A percentile compares a stretch with the other conserved stretches of the same genome.
Evolutionary conservation across 1,284 basidiomycete genomes (phyloP).

Genomic region (Ceratobasidium sp.): DNA sequence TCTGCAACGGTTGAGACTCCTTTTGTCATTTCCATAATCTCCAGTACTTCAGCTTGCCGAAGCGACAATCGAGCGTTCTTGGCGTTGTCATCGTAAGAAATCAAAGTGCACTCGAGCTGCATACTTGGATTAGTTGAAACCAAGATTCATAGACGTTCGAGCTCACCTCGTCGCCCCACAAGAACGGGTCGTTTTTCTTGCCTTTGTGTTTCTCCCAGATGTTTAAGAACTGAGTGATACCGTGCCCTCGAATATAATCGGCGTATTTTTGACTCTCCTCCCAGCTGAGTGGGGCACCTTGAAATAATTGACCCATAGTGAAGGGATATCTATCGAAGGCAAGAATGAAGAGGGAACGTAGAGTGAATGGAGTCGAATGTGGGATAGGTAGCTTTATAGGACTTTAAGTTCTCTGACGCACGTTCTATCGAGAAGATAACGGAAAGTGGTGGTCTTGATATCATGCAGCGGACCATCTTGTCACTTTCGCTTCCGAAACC

Average conservation of each 20-base stretch:
- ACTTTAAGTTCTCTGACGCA: no score
- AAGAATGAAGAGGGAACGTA: no score
- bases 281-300: slow-evolving; percentile 96
- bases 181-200: slow-evolving; percentile 86
- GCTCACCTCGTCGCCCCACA: slow-evolving; percentile 99
- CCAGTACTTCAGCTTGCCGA: slow-evolving; percentile 92
- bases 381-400: no score
- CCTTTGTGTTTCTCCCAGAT: slow-evolving; percentile 94
- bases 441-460: no score
- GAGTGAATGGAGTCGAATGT: no score
- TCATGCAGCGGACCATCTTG: no score
- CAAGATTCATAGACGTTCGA: slow-evolving; percentile 38
- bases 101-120: slow-evolving; percentile 96
- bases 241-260: slow-evolving; percentile 91
- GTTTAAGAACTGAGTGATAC: slow-evolving; percentile 94
- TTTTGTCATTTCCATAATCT: slow-evolving; percentile 61
- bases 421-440: no score
- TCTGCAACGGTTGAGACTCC: neutral
- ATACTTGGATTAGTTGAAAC: neutral
- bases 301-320: slow-evolving; percentile 90
- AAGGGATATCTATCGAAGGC: neutral
- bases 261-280: slow-evolving; percentile 88
- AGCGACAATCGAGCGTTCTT: slow-evolving; percentile 91
- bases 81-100: slow-evolving; percentile 82
- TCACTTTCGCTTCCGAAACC: no score